Conservation (phyloP, 2,329 filamentous ascomycete species). For the Sarocladium kiliense region DNA sequence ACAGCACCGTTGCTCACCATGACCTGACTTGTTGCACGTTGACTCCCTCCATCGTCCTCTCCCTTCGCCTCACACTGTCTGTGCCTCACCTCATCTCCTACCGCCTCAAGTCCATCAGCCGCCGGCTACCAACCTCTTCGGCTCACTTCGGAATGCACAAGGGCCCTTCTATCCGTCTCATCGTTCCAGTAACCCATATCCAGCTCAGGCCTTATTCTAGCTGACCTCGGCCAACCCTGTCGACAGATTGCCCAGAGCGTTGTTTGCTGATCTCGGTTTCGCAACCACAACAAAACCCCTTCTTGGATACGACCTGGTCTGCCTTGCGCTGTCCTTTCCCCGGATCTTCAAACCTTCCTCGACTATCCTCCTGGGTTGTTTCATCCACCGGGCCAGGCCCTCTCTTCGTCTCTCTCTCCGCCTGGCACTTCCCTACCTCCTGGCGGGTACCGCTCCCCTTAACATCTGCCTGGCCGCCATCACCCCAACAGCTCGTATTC, state of each 20-base stretch:
- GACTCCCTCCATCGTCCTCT: not conserved
- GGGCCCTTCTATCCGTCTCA: not conserved
- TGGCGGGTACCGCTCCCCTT: not conserved
- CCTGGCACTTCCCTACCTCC: not conserved
- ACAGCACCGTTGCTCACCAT: not conserved
- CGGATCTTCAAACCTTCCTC: not conserved
- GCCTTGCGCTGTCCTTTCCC: not conserved
- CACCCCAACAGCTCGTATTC: not conserved
- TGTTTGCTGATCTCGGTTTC: too few species aligned
- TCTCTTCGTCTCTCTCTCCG: not conserved
- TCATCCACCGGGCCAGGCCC: not conserved
- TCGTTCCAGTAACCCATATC: not conserved
- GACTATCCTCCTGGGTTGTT: not conserved
- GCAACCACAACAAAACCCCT: not conserved
- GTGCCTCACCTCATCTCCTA: not conserved
- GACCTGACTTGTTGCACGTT: not conserved
- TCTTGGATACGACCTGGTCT: not conserved
- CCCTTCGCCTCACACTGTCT: not conserved
- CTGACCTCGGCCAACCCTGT: too few species aligned
- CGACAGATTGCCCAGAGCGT: too few species aligned
- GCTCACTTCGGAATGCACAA: not conserved
- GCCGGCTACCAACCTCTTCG: not conserved
- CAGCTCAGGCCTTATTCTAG: too few species aligned
- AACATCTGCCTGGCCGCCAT: not conserved
- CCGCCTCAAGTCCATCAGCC: not conserved